Conservation (phyloP, 371 early-diverging fungal genomes). For the Syncephalis plumigaleata region DNA sequence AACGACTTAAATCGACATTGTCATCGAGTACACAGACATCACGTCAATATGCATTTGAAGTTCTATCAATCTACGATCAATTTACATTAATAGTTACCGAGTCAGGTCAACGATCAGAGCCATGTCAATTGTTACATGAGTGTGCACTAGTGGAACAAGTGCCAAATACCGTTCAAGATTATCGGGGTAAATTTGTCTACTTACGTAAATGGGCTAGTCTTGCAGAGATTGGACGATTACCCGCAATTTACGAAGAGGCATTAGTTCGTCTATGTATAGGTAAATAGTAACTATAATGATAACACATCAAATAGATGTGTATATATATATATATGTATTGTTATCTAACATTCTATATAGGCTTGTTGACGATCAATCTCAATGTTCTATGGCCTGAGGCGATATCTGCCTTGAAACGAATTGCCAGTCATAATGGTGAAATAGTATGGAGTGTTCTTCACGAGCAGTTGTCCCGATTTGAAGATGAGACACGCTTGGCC, state of each 20-base stretch:
- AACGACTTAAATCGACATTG: constrained; percentile 31
- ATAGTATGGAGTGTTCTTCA: constrained; percentile 43
- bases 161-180: not conserved
- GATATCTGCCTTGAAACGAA: constrained; percentile 28
- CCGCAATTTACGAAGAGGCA: constrained; percentile 40
- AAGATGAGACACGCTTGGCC: constrained; percentile 30
- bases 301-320: not conserved
- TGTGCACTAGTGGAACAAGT: constrained; percentile 7
- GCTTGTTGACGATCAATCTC: constrained; percentile 53
- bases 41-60: constrained; percentile 51
- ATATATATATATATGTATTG: not conserved
- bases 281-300: constrained; percentile 5
- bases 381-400: constrained; percentile 74
- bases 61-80: constrained; percentile 48
- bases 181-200: not conserved
- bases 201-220: not conserved
- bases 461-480: constrained; percentile 30
- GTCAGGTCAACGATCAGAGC: constrained; percentile 4
- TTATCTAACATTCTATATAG: constrained; percentile 7
- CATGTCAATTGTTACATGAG: constrained; percentile 6
- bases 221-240: constrained; percentile 27
- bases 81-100: constrained; percentile 23
- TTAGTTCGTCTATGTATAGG: constrained; percentile 39
- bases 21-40: constrained; percentile 30
- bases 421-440: constrained; percentile 27